Percentiles rank a stretch among this genome's conserved stretches.
Conservation (phyloP, 1,284 basidiomycete genomes). For the Sanguinoderma infundibulare region DNA sequence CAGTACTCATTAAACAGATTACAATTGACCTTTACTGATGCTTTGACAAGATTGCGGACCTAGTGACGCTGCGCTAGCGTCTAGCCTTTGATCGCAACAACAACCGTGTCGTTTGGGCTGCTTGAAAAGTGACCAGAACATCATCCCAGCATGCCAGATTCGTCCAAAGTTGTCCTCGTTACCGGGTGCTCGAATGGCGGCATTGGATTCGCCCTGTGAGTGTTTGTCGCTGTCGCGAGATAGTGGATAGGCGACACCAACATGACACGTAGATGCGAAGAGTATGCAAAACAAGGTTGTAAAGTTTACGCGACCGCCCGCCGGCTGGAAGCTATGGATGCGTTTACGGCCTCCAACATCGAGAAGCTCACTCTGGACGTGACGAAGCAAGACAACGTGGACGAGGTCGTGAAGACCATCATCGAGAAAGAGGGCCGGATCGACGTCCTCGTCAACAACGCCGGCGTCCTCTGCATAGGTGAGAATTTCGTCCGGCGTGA, state of each 20-base stretch:
- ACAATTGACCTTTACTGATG: too few species aligned
- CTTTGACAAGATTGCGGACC: too few species aligned
- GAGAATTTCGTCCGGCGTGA: background rate
- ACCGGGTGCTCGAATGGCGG: slow-evolving; percentile 74
- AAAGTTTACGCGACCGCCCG: slow-evolving; percentile 46
- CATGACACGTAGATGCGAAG: slow-evolving; percentile 34
- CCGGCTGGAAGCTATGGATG: slow-evolving; percentile 37
- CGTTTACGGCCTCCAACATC: slow-evolving; percentile 33
- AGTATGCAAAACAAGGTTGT: slow-evolving; percentile 39
- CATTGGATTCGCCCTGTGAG: slow-evolving; percentile 69
- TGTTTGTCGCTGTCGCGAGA: slow-evolving; percentile 19
- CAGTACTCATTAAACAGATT: too few species aligned
- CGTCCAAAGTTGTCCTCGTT: slow-evolving; percentile 57
- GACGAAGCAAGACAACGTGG: slow-evolving; percentile 33
- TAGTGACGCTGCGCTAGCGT: too few species aligned
- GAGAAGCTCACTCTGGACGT: slow-evolving; percentile 37
- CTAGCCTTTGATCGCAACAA: too few species aligned
- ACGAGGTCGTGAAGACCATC: slow-evolving; percentile 32
- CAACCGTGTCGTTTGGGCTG: too few species aligned
- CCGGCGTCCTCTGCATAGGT: slow-evolving; percentile 38
- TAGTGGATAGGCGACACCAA: background rate
- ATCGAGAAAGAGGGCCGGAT: slow-evolving; percentile 33
- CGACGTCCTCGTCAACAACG: slow-evolving; percentile 38
- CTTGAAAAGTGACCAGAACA: too few species aligned
- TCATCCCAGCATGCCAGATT: background rate